A percentile compares a stretch with the other conserved stretches of the same genome.
Evolutionary conservation across 2,329 filamentous ascomycete genomes (phyloP).

Genomic region (Pyrenochaeta sp.): DNA sequence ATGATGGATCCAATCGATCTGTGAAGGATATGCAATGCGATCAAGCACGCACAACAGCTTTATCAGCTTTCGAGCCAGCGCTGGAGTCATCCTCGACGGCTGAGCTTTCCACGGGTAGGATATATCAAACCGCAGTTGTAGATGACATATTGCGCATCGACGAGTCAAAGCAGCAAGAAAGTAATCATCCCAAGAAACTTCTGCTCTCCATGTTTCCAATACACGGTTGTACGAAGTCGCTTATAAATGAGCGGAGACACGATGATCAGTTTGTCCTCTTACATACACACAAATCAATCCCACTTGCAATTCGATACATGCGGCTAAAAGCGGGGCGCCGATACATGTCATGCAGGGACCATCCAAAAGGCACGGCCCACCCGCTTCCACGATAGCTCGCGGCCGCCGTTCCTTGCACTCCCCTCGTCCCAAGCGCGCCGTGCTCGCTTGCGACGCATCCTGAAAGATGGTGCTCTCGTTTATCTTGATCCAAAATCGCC

Average conservation of each 20-base stretch:
- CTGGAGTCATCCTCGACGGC: too few species aligned
- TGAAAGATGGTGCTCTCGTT: slow-evolving; percentile 75
- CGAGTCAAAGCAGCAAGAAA: background rate
- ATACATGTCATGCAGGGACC: background rate
- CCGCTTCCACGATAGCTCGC: background rate
- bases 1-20: too few species aligned
- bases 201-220: too few species aligned
- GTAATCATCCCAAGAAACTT: too few species aligned
- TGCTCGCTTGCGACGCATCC: slow-evolving; percentile 3
- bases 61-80: too few species aligned
- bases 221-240: too few species aligned
- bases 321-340: slow-evolving; percentile 1
- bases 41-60: too few species aligned
- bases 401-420: background rate
- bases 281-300: background rate
- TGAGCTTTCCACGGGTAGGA: too few species aligned
- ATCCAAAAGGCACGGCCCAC: background rate
- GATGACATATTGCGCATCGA: background rate
- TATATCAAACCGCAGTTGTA: too few species aligned
- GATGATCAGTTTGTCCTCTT: too few species aligned
- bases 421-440: slow-evolving; percentile 1
- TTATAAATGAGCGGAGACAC: too few species aligned
- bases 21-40: too few species aligned
- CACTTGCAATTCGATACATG: background rate
- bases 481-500: slow-evolving; percentile 88